Evolutionary conservation across 2,329 filamentous ascomycete species (phyloP).

Genomic region (Alternaria gaisen): DNA sequence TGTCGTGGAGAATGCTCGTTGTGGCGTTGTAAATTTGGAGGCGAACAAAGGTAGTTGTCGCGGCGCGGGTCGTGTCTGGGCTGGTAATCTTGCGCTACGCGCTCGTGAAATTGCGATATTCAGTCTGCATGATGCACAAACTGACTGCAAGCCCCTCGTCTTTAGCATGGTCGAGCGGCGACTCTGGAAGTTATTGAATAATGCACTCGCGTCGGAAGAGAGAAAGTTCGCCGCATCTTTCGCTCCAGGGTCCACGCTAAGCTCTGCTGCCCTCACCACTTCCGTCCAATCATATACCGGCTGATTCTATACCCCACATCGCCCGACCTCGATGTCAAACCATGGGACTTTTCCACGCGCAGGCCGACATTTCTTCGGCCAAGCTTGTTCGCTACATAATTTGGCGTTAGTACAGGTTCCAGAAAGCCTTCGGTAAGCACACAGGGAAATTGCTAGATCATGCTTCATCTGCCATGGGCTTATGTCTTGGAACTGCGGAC

Average conservation of each 20-base stretch:
- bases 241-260: conserved; percentile 35
- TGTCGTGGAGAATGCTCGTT: conserved; percentile 35
- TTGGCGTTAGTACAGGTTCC: background rate
- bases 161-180: conserved; percentile 40
- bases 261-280: conserved; percentile 8
- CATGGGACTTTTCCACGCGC: background rate
- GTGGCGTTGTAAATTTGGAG: conserved; percentile 24
- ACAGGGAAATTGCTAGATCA: background rate
- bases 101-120: conserved; percentile 36
- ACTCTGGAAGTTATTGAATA: conserved; percentile 13
- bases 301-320: conserved; percentile 7
- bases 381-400: background rate
- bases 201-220: conserved; percentile 10
- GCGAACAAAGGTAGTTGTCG: conserved; percentile 23
- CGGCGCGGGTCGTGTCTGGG: conserved; percentile 19
- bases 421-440: background rate
- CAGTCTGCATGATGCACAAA: conserved; percentile 47
- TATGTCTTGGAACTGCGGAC: background rate
- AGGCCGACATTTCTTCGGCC: background rate
- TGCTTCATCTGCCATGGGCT: background rate
- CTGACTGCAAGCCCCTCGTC: conserved; percentile 37
- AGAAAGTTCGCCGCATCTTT: conserved; percentile 45
- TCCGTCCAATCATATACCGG: conserved; percentile 32
- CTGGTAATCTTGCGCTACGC: conserved; percentile 36
- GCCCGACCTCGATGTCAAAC: background rate